Evolutionary conservation across 129 eudicot genomes (phyloP).

Genomic region (Tagetes patula): DNA sequence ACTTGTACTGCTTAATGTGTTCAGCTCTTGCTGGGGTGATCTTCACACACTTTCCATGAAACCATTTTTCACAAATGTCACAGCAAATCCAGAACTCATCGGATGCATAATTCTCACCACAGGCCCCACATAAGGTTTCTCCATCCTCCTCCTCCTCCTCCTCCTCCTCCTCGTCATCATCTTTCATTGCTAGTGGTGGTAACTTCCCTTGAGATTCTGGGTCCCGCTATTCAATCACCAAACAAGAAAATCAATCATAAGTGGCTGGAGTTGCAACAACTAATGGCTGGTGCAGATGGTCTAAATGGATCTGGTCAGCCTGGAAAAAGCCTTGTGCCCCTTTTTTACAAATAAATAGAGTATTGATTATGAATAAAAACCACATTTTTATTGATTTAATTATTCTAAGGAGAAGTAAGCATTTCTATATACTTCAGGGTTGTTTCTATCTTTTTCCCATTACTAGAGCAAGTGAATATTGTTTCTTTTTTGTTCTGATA

Average conservation of each 20-base stretch:
- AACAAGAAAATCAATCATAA: background rate
- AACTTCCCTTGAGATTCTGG: conserved; percentile 15
- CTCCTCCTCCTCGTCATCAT: background rate
- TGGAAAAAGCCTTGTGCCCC: background rate
- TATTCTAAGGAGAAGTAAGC: background rate
- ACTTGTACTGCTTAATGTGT: conserved; percentile 16
- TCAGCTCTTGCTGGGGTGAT: conserved; percentile 17
- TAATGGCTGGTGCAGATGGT: background rate
- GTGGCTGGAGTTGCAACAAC: background rate
- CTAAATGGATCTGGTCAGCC: background rate
- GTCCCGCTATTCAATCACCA: conserved; percentile 2
- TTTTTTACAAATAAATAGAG: background rate
- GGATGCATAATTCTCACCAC: conserved; percentile 16
- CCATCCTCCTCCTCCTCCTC: conserved; percentile 12
- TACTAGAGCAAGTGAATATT: background rate
- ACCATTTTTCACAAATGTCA: conserved; percentile 14
- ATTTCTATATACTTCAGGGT: background rate
- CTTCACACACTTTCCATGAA: conserved; percentile 13
- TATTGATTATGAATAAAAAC: background rate
- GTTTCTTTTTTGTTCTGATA: conserved; percentile 1
- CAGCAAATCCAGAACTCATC: conserved; percentile 18
- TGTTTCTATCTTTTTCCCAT: background rate
- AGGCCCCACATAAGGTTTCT: conserved; percentile 17
- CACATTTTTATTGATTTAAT: too few species aligned
- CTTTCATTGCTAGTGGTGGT: conserved; percentile 10